Percentiles rank a stretch among this genome's conserved stretches.
Conservation (phyloP, 2,329 filamentous ascomycete species). For the Calycina herbarum region DNA sequence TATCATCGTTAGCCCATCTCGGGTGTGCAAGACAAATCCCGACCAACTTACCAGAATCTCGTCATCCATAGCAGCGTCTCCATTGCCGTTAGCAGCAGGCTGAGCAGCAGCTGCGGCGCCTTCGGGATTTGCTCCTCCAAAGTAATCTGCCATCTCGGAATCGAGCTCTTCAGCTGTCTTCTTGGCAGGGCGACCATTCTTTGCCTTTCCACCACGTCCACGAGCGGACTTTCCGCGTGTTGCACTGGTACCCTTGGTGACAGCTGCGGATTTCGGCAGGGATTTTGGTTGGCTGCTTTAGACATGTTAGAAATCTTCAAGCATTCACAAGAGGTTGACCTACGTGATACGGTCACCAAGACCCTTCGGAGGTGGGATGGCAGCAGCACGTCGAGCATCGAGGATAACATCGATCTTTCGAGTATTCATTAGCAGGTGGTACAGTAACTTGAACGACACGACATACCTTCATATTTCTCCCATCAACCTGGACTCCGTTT, state of each 20-base stretch:
- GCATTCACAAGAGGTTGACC: slow-evolving; percentile 37
- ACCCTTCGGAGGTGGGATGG: slow-evolving; percentile 67
- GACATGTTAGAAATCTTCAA: slow-evolving; percentile 31
- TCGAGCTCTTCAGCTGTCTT: slow-evolving; percentile 97
- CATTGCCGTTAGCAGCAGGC: slow-evolving; percentile 38
- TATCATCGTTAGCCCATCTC: slow-evolving; percentile 8
- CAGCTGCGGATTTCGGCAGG: slow-evolving; percentile 80
- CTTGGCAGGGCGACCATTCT: slow-evolving; percentile 66
- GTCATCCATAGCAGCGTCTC: slow-evolving; percentile 66
- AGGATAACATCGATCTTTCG: slow-evolving; percentile 85
- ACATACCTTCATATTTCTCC: slow-evolving; percentile 82
- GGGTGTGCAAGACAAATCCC: background rate
- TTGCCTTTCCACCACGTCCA: slow-evolving; percentile 44
- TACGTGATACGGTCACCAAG: slow-evolving; percentile 84
- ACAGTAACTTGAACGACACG: slow-evolving; percentile 38
- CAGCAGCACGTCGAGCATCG: slow-evolving; percentile 69
- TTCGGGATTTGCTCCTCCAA: slow-evolving; percentile 53
- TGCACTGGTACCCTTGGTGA: slow-evolving; percentile 69
- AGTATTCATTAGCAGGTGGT: slow-evolving; percentile 20
- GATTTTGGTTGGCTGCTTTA: slow-evolving; percentile 58
- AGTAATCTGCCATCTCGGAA: slow-evolving; percentile 97
- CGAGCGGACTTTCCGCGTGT: slow-evolving; percentile 40
- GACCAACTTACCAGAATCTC: slow-evolving; percentile 48
- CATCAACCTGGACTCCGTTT: slow-evolving; percentile 89
- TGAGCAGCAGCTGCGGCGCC: slow-evolving; percentile 39